Conservation (phyloP, 345 rosid species). For the Rubroshorea leprosula region DNA sequence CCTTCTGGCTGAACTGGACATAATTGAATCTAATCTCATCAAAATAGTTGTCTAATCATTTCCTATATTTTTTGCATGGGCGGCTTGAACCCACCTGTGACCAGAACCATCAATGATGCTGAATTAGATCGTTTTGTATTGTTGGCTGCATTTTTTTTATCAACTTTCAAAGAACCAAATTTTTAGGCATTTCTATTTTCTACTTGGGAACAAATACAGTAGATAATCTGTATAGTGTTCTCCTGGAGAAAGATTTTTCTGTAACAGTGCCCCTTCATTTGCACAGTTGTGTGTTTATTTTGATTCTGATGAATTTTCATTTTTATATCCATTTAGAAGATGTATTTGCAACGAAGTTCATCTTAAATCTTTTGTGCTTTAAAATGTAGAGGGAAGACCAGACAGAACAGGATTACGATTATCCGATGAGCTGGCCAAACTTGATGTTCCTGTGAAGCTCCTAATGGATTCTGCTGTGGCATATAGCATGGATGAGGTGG, state of each 20-base stretch:
- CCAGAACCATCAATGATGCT: background rate
- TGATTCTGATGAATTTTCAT: too few species aligned
- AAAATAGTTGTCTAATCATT: too few species aligned
- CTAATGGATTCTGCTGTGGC: slow-evolving; percentile 96
- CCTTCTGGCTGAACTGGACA: too few species aligned
- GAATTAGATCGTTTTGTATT: background rate
- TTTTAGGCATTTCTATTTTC: too few species aligned
- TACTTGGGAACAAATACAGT: too few species aligned
- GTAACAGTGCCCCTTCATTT: too few species aligned
- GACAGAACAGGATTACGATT: slow-evolving; percentile 75
- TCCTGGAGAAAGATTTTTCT: too few species aligned
- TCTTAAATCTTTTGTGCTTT: background rate
- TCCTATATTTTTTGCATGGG: too few species aligned
- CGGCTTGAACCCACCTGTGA: background rate
- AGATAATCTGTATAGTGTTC: too few species aligned
- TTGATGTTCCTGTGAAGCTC: slow-evolving; percentile 85
- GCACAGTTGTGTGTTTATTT: too few species aligned
- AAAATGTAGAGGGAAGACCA: slow-evolving; percentile 81
- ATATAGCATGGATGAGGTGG: slow-evolving; percentile 87
- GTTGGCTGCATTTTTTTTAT: background rate
- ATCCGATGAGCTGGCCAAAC: slow-evolving; percentile 81
- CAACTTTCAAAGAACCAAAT: background rate
- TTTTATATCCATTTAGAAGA: background rate
- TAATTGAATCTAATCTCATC: too few species aligned
- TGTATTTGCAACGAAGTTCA: background rate